Base-by-base conservation (phyloP, 1,284 basidiomycete genomes). In the Trametes polyzona region DNA sequence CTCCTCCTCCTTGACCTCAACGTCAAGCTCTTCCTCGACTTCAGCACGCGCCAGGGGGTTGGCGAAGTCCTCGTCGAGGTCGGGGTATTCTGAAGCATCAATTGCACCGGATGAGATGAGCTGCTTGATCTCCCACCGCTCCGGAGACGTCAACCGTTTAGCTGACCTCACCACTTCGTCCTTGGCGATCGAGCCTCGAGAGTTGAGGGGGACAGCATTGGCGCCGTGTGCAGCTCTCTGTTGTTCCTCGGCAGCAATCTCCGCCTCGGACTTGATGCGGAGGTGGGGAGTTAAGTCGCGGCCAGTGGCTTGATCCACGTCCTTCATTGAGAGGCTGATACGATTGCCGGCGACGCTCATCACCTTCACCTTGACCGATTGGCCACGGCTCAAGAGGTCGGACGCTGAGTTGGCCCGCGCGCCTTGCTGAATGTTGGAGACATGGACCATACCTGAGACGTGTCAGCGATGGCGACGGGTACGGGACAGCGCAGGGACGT, bases 41-140 rank as follows among this genome's bases (percentile, higher is more conserved):
- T 96, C 95, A 3, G 87, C 88, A 50, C 87, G 87, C n/a, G 82
- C 86, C 67, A 83, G 82, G 1, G 91, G 86, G 64, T 90, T 88
- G 58, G 77, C 82, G 68, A 93, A 87, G 67, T 97, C 95, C 65
- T 98, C 96, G 65, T 98, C 92, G 27, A 99, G 79, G 58, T 99
- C 95, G 3, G 96, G 96, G 69, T 98, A 98, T 74, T 99, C 97
- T 11, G 93, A 90, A 7, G 96, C 91, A 65, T 90, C 88, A 43
- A 98, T 86, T 5, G 89, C 92, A 44, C 97, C 97, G 37, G 95
- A 97, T 0, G 97, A 94, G 60, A 99, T 98, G 57, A 99, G 85
- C 73, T 99, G 97, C 73, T 98, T 98, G 73, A 99, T 93, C 77
- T 99, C 97, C 94, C 96, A 99, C 21, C 97, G 86, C 73, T 99